phyloP scores from a whole-genome alignment of 176 grass and related monocot species.

The Dactylis glomerata region DNA sequence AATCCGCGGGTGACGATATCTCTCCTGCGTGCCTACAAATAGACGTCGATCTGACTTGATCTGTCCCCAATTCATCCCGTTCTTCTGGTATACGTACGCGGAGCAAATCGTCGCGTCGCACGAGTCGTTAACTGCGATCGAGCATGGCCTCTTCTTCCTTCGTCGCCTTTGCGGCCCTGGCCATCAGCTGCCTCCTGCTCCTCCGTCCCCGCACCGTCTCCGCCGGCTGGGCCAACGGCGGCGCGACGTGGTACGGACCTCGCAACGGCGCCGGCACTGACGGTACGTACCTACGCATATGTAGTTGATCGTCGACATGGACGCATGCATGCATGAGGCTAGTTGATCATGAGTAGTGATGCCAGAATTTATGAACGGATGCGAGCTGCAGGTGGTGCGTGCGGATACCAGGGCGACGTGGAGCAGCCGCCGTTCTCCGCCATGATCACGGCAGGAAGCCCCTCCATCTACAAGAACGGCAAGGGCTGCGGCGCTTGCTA shows the following conservation, averaged over 20 bases:
- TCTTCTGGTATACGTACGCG: neutral
- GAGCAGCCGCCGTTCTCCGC: constrained; percentile 52
- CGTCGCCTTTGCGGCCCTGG: constrained; percentile 17
- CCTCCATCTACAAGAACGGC: constrained; percentile 60
- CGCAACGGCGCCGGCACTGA: constrained; percentile 55
- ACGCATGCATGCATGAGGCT: neutral
- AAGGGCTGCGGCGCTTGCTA: constrained; percentile 79
- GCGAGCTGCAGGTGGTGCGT: constrained; percentile 48
- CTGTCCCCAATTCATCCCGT: neutral
- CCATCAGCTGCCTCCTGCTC: neutral
- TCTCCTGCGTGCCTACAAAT: constrained; percentile 37
- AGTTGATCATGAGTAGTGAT: neutral
- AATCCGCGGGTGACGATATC: neutral
- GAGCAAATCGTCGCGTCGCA: neutral
- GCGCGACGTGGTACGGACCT: constrained; percentile 69
- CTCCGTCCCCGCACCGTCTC: constrained; percentile 39
- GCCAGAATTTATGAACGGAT: neutral
- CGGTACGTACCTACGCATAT: constrained; percentile 13
- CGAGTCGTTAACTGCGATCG: neutral
- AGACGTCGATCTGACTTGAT: neutral
- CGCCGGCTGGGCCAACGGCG: constrained; percentile 40
- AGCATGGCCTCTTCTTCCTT: constrained; percentile 29
- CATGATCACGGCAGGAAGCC: constrained; percentile 68
- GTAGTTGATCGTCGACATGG: neutral
- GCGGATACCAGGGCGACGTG: constrained; percentile 66